Percentiles rank a stretch among this genome's conserved stretches.
Conservation (phyloP, 31 red algal genomes). For the Asparagopsis taxiformis region DNA sequence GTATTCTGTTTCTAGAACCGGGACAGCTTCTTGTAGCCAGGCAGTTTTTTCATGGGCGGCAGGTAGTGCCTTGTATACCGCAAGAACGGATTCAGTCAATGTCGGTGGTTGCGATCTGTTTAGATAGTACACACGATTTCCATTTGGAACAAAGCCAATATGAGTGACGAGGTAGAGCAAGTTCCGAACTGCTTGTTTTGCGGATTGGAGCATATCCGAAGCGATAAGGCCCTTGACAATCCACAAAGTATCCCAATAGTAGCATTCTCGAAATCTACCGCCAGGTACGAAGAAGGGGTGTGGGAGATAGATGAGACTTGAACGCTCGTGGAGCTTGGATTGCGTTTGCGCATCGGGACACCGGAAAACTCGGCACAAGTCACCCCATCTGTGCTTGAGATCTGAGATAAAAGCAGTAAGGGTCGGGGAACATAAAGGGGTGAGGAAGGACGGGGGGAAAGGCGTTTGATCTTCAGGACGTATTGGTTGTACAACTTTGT, state of each 20-base stretch:
- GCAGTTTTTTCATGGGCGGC: background rate
- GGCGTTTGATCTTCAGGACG: conserved; percentile 16
- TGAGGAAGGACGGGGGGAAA: conserved; percentile 14
- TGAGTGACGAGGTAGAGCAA: conserved; percentile 60
- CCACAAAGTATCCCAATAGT: conserved; percentile 93
- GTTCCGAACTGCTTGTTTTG: conserved; percentile 67
- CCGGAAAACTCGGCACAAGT: conserved; percentile 14
- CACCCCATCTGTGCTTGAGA: conserved; percentile 27
- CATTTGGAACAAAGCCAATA: conserved; percentile 91
- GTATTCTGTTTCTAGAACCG: conserved; percentile 67
- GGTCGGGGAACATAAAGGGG: background rate
- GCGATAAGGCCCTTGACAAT: conserved; percentile 76
- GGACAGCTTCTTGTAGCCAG: conserved; percentile 62
- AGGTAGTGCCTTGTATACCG: conserved; percentile 1
- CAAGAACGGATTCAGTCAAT: conserved; percentile 59
- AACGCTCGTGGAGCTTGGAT: background rate
- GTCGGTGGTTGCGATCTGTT: conserved; percentile 86
- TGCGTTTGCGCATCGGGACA: background rate
- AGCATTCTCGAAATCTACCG: conserved; percentile 88
- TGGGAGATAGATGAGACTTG: conserved; percentile 61
- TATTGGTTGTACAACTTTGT: background rate
- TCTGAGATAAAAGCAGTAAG: conserved; percentile 17
- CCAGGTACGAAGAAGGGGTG: conserved; percentile 82
- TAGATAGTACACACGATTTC: conserved; percentile 88
- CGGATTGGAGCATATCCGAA: conserved; percentile 60